These are phyloP conservation scores for Serpula lacrymans DNA, from an alignment of 768 basidiomycete species.

Conservation along the genomic window DNA sequence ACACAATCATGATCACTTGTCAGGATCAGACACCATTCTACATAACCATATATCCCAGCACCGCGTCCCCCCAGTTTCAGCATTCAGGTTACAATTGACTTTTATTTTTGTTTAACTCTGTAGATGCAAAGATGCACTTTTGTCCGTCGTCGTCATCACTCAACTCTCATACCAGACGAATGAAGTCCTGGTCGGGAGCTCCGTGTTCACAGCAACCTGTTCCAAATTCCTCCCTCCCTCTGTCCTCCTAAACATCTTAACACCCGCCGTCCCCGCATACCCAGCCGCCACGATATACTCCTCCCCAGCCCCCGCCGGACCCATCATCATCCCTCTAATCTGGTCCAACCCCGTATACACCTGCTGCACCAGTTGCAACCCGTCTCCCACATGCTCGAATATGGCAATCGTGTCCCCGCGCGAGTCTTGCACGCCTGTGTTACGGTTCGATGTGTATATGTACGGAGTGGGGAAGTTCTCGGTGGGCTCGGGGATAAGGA, in stretches of 20 bases:
- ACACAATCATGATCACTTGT: too few relatives aligned
- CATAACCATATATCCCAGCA: too few relatives aligned
- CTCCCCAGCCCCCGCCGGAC: slow-evolving; percentile 43
- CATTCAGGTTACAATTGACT: too few relatives aligned
- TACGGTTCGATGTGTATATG: slow-evolving; percentile 69
- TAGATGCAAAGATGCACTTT: neutral
- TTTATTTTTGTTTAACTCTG: neutral
- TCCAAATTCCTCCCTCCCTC: slow-evolving; percentile 49
- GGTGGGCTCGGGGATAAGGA: slow-evolving; percentile 53
- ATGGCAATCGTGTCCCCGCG: slow-evolving; percentile 65
- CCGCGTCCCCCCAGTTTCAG: too few relatives aligned
- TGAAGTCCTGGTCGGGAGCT: slow-evolving; percentile 46
- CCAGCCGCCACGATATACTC: slow-evolving; percentile 56
- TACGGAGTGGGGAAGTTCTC: slow-evolving; percentile 45
- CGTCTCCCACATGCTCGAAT: slow-evolving; percentile 41
- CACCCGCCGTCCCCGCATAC: slow-evolving; percentile 49
- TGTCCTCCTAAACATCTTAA: slow-evolving; percentile 53
- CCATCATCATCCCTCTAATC: slow-evolving; percentile 64
- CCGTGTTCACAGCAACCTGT: slow-evolving; percentile 51
- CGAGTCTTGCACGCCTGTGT: slow-evolving; percentile 47
- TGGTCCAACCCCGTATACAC: slow-evolving; percentile 63
- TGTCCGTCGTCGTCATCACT: slow-evolving; percentile 9
- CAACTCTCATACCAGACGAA: slow-evolving; percentile 50
- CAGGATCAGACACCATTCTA: too few relatives aligned
- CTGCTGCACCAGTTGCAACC: slow-evolving; percentile 44